Evolutionary conservation across 169 alveolate genomes (phyloP), one percentile per base, ranked within the genome.

Genomic region (Babesia sp.): DNA sequence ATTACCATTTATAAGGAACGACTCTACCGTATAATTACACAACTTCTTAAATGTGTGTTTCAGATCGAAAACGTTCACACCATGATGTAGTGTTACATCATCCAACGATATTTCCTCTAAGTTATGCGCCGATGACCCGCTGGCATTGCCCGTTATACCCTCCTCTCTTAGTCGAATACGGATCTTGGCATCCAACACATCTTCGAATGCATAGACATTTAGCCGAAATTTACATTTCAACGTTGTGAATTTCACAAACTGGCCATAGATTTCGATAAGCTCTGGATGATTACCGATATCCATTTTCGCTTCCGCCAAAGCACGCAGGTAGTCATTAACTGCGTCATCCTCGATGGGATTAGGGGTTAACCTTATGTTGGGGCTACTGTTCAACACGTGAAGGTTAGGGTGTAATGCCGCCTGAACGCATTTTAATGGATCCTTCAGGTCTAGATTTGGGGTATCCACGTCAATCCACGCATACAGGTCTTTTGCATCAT

Each of bases 231-330:
- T 3, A 61, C 41, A 50, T 20, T 3, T 64, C 26, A 9, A 8
- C n/a, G 55, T 24, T 11, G 12, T 46, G 26, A 12, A 34, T n/a
- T 31, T 45, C 33, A 64, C 7, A 0, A 8, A 29, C 51, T 64
- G 74, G 29, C 74, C 74, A 31, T 50, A 64, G 4, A 31, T 12
- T 24, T 50, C 16, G n/a, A n/a, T 31, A 5, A 8, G 14, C n/a
- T 39, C 51, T 28, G 24, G 29, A n/a, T 31, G 22, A 48, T 12
- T 28, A 20, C 45, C 50, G 11, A 64, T 64, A 24, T 28, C 54
- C 31, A 64, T 46, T 24, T 64, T 64, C 11, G 74, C 74, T 46
- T 44, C 74, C 31, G 64, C 11, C 74, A 64, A 48, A 12, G 42
- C 50, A n/a, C 61, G 74, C 34, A 64, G 61, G 50, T 64, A 64